phyloP scores from a whole-genome alignment of 306 rosid genomes.

The Acacia crassicarpa region DNA sequence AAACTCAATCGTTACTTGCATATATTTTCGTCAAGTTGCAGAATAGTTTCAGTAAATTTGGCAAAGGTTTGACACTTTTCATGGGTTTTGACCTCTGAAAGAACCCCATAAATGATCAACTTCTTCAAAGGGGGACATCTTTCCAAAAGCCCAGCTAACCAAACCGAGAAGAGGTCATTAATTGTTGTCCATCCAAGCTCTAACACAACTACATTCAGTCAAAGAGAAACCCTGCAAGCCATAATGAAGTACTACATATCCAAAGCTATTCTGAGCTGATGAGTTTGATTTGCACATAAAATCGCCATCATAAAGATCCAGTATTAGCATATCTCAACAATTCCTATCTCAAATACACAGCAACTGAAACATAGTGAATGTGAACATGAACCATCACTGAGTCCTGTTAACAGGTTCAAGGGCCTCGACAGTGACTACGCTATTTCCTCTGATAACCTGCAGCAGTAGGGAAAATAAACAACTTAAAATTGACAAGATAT shows the following conservation, averaged over 20 bases:
- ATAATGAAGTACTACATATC: conserved; percentile 21
- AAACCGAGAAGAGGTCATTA: conserved; percentile 50
- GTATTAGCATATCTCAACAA: conserved; percentile 26
- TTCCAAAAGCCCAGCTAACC: conserved; percentile 53
- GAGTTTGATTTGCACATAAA: conserved; percentile 8
- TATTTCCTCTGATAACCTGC: conserved; percentile 95
- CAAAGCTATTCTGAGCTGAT: conserved; percentile 11
- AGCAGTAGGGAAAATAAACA: conserved; percentile 25
- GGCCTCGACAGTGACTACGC: conserved; percentile 98
- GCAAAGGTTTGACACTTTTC: conserved; percentile 65
- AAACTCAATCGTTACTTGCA: conserved; percentile 45
- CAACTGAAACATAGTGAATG: not conserved
- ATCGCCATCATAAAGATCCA: conserved; percentile 25
- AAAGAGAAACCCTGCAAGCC: conserved; percentile 53
- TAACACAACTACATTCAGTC: conserved; percentile 47
- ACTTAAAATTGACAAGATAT: not conserved
- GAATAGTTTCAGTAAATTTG: conserved; percentile 55
- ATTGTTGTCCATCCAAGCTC: conserved; percentile 56
- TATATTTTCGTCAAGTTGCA: conserved; percentile 53
- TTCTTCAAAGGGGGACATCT: conserved; percentile 57
- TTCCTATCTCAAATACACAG: conserved; percentile 22
- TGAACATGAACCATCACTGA: conserved; percentile 37
- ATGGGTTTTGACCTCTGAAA: conserved; percentile 52
- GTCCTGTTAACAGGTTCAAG: conserved; percentile 89
- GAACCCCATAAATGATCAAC: conserved; percentile 50